Conservation (phyloP, 345 rosid species). For the Acer yangbiense region DNA sequence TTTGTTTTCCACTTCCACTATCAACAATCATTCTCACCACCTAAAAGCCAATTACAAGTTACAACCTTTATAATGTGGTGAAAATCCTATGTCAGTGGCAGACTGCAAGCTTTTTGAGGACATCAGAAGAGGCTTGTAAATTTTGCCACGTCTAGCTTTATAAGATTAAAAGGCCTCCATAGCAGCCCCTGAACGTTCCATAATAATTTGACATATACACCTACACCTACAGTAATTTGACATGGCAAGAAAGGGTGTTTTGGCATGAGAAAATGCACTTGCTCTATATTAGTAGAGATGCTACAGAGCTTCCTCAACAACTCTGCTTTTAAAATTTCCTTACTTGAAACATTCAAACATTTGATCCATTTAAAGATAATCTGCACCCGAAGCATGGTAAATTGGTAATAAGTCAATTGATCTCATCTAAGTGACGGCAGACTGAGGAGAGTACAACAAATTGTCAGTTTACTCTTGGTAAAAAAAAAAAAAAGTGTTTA, state of each 20-base stretch:
- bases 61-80: neutral
- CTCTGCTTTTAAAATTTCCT: neutral
- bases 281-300: neutral
- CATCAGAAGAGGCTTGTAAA: neutral
- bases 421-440: neutral
- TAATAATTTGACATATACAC: neutral
- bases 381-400: neutral
- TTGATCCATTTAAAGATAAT: neutral
- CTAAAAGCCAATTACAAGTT: neutral
- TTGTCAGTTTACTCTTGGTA: neutral
- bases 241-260: neutral
- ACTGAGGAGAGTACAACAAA: neutral
- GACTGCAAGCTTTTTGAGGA: neutral
- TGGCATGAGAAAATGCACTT: neutral
- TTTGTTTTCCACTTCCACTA: neutral
- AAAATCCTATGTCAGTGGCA: neutral
- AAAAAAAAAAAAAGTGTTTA: neutral
- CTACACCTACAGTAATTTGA: neutral
- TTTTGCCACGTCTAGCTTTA: neutral
- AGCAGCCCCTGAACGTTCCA: neutral
- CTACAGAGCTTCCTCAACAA: constrained; percentile 6
- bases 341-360: neutral
- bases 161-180: neutral
- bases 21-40: neutral
- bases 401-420: neutral